Evolutionary conservation across 768 basidiomycete genomes (phyloP).

Genomic region (Amylocystis lapponica): DNA sequence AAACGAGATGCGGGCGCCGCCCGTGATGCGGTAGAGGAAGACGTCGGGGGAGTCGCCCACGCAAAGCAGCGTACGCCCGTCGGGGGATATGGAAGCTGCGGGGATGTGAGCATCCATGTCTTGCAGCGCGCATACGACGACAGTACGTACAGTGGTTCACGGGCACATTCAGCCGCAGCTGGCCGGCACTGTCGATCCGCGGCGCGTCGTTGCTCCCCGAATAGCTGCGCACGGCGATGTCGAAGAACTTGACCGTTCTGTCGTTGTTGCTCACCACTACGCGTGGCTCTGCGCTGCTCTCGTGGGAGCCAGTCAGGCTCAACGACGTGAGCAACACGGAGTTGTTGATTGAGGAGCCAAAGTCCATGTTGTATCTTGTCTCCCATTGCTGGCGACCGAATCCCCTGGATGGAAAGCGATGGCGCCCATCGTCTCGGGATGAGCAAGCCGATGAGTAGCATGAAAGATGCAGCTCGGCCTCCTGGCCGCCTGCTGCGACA

Average conservation of each 20-base stretch:
- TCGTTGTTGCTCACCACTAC: conserved; percentile 87
- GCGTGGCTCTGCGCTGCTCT: conserved; percentile 68
- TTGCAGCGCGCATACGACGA: conserved; percentile 1
- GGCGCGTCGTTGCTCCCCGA: conserved; percentile 17
- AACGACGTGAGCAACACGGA: conserved; percentile 64
- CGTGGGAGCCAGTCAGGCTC: conserved; percentile 50
- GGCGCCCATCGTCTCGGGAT: conserved; percentile 4
- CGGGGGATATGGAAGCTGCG: conserved; percentile 83
- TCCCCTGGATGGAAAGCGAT: conserved; percentile 8
- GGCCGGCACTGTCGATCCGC: conserved; percentile 36
- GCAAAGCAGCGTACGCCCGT: conserved; percentile 79
- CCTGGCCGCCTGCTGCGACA: conserved; percentile 74
- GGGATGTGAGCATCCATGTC: conserved; percentile 5
- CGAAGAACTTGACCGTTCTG: conserved; percentile 72
- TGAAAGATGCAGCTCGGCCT: conserved; percentile 66
- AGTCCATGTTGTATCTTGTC: conserved; percentile 40
- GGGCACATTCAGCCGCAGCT: conserved; percentile 56
- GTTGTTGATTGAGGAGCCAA: conserved; percentile 80
- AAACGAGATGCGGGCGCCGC: conserved; percentile 57
- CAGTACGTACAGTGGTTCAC: conserved; percentile 77
- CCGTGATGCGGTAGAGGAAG: conserved; percentile 72
- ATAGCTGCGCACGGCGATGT: conserved; percentile 50
- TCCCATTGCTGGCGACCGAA: conserved; percentile 40
- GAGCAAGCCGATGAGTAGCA: conserved; percentile 28
- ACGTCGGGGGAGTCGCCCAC: conserved; percentile 90